phyloP scores from a whole-genome alignment of 495 filamentous ascomycete species.

The Tuber magnatum region DNA sequence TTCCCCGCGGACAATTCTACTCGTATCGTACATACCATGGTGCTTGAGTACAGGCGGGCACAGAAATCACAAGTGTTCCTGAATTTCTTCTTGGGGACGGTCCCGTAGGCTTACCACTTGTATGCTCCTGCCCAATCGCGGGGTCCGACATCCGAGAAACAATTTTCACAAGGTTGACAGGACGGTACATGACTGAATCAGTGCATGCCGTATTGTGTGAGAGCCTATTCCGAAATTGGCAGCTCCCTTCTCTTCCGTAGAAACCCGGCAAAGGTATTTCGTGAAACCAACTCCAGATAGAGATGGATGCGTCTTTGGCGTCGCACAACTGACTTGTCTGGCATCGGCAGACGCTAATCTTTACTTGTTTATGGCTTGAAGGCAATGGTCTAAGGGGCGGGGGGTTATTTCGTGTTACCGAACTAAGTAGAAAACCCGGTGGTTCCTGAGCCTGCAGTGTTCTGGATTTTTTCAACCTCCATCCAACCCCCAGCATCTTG shows the following conservation, averaged over 20 bases:
- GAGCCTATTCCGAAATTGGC: background rate
- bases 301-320: no score
- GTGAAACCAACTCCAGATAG: no score
- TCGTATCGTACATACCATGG: no score
- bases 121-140: background rate
- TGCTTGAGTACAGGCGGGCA: background rate
- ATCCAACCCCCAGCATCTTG: background rate
- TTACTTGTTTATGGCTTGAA: background rate
- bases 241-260: background rate
- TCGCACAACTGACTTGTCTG: no score
- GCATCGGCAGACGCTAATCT: no score
- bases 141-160: background rate
- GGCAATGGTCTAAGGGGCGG: background rate
- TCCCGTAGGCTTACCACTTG: no score
- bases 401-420: background rate
- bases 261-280: no score
- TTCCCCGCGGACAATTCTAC: background rate
- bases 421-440: background rate
- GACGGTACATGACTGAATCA: background rate
- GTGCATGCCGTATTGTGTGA: background rate
- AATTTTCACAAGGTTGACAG: background rate
- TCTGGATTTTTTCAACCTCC: background rate
- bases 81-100: no score
- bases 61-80: no score
- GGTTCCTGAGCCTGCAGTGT: background rate